A percentile compares a stretch with the other conserved stretches of the same genome.
These are phyloP conservation scores for Xylaria sp. DNA, from an alignment of 2,329 filamentous ascomycete species.

Conservation along the genomic window DNA sequence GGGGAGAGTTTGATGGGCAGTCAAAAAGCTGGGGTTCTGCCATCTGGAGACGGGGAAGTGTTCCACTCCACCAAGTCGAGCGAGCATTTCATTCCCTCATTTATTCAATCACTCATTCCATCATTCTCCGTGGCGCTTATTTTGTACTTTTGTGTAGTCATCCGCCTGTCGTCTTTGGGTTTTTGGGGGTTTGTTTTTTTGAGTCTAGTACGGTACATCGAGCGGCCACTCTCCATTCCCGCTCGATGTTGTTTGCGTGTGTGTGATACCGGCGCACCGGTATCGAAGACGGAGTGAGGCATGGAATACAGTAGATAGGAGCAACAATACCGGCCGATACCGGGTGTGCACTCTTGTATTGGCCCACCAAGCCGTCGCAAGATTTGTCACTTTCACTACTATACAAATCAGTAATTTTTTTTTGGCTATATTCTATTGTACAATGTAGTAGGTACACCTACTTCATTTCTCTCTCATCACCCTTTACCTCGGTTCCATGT, in stretches of 20 bases:
- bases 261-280: too few species aligned
- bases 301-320: too few species aligned
- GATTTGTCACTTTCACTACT: slow-evolving; percentile 30
- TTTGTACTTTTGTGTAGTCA: too few species aligned
- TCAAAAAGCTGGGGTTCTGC: slow-evolving; percentile 34
- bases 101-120: background rate
- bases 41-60: too few species aligned
- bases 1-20: slow-evolving; percentile 25
- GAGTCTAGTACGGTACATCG: too few species aligned
- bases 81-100: background rate
- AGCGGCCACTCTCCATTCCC: background rate
- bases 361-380: slow-evolving; percentile 19
- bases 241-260: slow-evolving; percentile 1
- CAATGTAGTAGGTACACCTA: too few species aligned
- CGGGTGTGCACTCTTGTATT: background rate
- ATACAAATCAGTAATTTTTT: background rate
- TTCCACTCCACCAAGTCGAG: slow-evolving; percentile 21
- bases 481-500: slow-evolving; percentile 28
- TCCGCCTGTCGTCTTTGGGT: too few species aligned
- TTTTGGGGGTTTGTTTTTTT: too few species aligned
- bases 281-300: background rate
- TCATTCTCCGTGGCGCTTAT: background rate
- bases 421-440: background rate
- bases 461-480: background rate
- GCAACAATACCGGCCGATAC: slow-evolving; percentile 12